Percentiles rank a stretch among this genome's conserved stretches.
These are phyloP conservation scores for Ophiostoma sp. DNA, from an alignment of 2,329 filamentous ascomycete species.

Conservation along the genomic window DNA sequence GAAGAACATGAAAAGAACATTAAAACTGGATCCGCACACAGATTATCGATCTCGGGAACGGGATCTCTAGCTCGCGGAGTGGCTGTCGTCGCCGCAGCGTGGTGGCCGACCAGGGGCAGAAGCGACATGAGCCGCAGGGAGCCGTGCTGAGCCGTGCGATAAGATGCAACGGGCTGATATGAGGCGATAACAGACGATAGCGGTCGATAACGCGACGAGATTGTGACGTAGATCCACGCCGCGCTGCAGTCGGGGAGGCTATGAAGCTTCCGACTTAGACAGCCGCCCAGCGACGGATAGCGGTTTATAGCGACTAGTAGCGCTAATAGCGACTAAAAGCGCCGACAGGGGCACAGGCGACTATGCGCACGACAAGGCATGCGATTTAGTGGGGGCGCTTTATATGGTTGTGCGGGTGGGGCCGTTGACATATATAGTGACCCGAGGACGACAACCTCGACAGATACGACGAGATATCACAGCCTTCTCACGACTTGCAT, in stretches of 20 bases:
- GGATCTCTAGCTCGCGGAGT: conserved; percentile 10
- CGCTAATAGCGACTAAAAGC: neutral
- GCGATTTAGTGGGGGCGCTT: neutral
- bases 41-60: conserved; percentile 11
- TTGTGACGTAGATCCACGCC: conserved; percentile 1
- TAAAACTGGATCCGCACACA: neutral
- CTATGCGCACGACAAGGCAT: neutral
- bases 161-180: neutral
- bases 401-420: conserved; percentile 1
- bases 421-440: conserved; percentile 5
- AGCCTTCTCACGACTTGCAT: neutral
- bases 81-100: conserved; percentile 4
- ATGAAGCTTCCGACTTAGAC: neutral
- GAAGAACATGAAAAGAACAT: neutral
- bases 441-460: neutral
- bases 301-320: neutral
- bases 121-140: neutral
- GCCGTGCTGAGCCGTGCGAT: conserved; percentile 9
- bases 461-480: neutral
- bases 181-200: neutral
- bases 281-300: conserved; percentile 1
- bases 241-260: conserved; percentile 2
- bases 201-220: neutral
- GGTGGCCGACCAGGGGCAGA: neutral
- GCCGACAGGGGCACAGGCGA: neutral